Base-by-base conservation (phyloP, 768 basidiomycete genomes). In the Phlebiopsis gigantea region DNA sequence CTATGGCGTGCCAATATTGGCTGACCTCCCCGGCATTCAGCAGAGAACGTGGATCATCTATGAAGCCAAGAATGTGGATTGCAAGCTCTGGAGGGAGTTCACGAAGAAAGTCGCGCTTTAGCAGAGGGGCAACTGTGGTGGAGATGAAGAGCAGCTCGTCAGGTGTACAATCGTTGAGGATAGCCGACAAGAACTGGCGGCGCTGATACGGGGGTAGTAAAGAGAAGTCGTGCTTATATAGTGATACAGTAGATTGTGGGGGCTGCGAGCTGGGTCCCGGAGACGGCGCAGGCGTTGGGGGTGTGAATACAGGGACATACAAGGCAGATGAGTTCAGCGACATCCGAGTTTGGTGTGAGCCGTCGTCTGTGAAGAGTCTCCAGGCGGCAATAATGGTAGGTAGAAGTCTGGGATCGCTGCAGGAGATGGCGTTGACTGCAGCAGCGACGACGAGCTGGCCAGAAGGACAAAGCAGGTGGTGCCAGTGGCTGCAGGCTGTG, bases 31-130 rank as follows among this genome's bases (percentile, higher is more conserved):
- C 75, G 0, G 87, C 87, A 10, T 90, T 75, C 0, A 83, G 75
- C 9, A 97, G 82, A 0, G 87, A 85, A 43, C 73, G 72, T 0
- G 89, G 85, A 45, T 92, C 87, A 55, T 92, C 83, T 43, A 96
- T 75, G 68, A 85, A 94, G 55, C 77, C 70, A 31, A 97, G 76
- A 53, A 94, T 80, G 63, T 92, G 81, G 21, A 93, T 69, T 0
- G 83, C 80, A 14, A 97, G 74, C 70, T 97, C 93, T 15, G 78
- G 46, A 10, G 68, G 68, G 12, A 71, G 65, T 29, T 69, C 75
- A 2, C 68, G 64, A 5, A 82, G 66, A 58, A 84, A 82, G 61
- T 88, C 85, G 0, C 82, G 80, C 61, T 81, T 81, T 60, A 89
- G 80, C 42, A 85, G 76, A 1, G 83, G 82, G 0, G 81, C 72